These are phyloP conservation scores for Bombardia bombarda DNA, from an alignment of 495 filamentous ascomycete species.

Conservation along the genomic window DNA sequence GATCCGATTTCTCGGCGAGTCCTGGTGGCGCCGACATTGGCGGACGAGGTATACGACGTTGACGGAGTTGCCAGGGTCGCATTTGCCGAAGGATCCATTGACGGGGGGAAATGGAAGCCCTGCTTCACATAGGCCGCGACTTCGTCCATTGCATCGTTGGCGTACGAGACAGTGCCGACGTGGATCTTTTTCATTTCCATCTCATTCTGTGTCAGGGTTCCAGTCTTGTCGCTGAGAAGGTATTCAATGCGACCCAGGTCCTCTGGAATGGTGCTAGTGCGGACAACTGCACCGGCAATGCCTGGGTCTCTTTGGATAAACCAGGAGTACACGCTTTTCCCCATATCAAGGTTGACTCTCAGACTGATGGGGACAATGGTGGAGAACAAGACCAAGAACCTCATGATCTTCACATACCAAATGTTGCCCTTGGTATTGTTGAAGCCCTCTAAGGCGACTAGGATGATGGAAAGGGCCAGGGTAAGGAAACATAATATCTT, in stretches of 20 bases:
- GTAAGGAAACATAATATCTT: slow-evolving; percentile 93
- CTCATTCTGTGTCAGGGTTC: slow-evolving; percentile 94
- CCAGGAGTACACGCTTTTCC: slow-evolving; percentile 89
- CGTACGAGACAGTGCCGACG: slow-evolving; percentile 95
- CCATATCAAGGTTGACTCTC: slow-evolving; percentile 93
- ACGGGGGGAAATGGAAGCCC: slow-evolving; percentile 52
- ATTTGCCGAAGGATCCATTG: slow-evolving; percentile 24
- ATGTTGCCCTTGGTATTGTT: slow-evolving; percentile 50
- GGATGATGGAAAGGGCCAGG: slow-evolving; percentile 71
- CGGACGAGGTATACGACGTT: slow-evolving; percentile 51
- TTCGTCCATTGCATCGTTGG: slow-evolving; percentile 97
- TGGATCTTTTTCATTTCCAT: slow-evolving; percentile 99
- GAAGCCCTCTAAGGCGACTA: slow-evolving; percentile 85
- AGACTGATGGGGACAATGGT: slow-evolving; percentile 97
- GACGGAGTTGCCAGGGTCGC: slow-evolving; percentile 62
- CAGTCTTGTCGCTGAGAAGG: slow-evolving; percentile 93
- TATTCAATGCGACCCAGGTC: slow-evolving; percentile 96
- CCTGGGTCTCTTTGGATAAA: slow-evolving; percentile 89
- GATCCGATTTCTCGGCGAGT: slow-evolving; percentile 89
- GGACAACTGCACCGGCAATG: slow-evolving; percentile 85
- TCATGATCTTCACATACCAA: slow-evolving; percentile 95
- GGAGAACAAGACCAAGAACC: slow-evolving; percentile 95
- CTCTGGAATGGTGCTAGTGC: slow-evolving; percentile 95
- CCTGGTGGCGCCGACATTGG: slow-evolving; percentile 58
- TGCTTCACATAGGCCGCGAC: slow-evolving; percentile 79